These are phyloP conservation scores for Sicyos baderoa DNA, from an alignment of 306 rosid genomes.

Conservation along the genomic window DNA sequence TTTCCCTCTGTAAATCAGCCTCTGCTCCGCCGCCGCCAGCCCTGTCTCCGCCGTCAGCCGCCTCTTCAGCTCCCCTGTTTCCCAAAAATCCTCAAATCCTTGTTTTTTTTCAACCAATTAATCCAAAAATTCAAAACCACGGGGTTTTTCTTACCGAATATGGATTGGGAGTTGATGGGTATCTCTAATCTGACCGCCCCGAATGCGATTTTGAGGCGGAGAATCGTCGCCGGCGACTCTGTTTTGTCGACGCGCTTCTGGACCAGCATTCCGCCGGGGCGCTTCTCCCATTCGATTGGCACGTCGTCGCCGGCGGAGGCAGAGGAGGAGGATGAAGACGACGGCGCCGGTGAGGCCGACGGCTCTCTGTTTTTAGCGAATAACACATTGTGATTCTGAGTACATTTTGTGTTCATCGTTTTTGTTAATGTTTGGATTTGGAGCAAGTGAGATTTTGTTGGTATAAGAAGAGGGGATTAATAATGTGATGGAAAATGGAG, in stretches of 20 bases:
- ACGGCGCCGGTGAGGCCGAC: conserved; percentile 1
- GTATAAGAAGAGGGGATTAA: background rate
- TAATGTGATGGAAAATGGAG: conserved; percentile 6
- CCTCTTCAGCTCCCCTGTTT: conserved; percentile 81
- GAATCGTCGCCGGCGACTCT: conserved; percentile 25
- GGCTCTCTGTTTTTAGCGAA: conserved; percentile 21
- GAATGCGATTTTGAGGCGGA: conserved; percentile 49
- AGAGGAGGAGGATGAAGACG: conserved; percentile 1
- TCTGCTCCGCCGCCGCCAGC: conserved; percentile 48
- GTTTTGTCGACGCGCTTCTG: conserved; percentile 37
- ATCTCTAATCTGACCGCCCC: conserved; percentile 58
- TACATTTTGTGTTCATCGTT: conserved; percentile 40
- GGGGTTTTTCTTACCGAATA: conserved; percentile 41
- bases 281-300: conserved; percentile 55
- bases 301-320: conserved; percentile 22
- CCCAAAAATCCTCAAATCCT: background rate
- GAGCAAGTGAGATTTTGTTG: background rate
- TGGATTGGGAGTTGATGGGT: conserved; percentile 42
- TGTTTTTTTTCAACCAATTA: no score
- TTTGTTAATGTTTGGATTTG: background rate
- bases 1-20: conserved; percentile 45
- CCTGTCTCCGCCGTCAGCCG: conserved; percentile 46
- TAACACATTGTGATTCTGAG: background rate
- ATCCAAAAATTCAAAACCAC: no score
- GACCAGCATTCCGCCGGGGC: conserved; percentile 89